phyloP scores from a whole-genome alignment of 2,329 filamentous ascomycete species.

The Penicillium brasilianum region DNA sequence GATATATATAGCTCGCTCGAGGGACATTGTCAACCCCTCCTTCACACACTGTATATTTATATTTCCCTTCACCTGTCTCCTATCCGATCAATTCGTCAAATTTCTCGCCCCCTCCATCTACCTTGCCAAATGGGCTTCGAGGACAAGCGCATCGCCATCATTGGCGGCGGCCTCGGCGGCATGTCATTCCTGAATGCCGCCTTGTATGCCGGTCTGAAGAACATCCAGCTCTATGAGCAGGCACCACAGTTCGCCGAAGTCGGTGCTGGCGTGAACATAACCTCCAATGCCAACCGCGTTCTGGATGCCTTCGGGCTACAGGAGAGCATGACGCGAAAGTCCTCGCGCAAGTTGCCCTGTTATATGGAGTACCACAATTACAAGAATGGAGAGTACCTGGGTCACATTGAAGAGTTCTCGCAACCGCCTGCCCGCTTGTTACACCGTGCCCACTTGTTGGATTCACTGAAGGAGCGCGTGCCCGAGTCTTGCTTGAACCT shows the following conservation, averaged over 20 bases:
- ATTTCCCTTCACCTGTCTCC: background rate
- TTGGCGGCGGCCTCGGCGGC: constrained; percentile 46
- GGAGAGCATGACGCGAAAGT: constrained; percentile 41
- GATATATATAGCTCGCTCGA: constrained; percentile 16
- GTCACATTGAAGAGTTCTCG: constrained; percentile 38
- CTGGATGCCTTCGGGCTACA: constrained; percentile 40
- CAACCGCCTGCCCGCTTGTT: constrained; percentile 34
- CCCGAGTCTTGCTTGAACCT: constrained; percentile 34
- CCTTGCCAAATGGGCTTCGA: constrained; percentile 32
- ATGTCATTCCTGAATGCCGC: constrained; percentile 45
- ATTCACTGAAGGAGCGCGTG: constrained; percentile 42
- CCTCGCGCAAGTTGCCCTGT: constrained; percentile 37
- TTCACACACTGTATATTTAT: background rate
- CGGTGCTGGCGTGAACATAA: constrained; percentile 46
- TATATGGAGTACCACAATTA: constrained; percentile 41
- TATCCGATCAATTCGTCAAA: background rate
- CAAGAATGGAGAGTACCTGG: constrained; percentile 35
- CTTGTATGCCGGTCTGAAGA: constrained; percentile 38
- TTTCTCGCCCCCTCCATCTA: background rate
- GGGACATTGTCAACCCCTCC: background rate
- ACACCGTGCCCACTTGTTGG: constrained; percentile 42
- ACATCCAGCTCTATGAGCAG: constrained; percentile 45
- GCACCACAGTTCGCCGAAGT: constrained; percentile 45
- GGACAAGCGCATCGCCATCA: constrained; percentile 38
- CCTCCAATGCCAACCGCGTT: constrained; percentile 43